Evolutionary conservation across 1,139 yeast species (phyloP), one percentile per base, ranked within the genome.

Genomic region (Nakaseomyces sp.): DNA sequence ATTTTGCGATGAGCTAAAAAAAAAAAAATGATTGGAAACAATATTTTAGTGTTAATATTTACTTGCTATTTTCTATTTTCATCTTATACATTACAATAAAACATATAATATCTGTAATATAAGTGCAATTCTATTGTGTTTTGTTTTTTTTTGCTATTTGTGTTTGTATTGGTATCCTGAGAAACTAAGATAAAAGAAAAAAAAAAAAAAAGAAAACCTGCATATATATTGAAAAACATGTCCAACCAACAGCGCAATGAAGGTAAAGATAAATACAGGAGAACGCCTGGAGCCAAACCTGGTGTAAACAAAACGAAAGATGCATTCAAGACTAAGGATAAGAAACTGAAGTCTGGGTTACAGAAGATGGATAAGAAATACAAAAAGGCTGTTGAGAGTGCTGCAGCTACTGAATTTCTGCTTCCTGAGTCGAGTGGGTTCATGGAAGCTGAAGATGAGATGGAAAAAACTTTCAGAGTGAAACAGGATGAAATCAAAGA

Each of bases 381-480:
- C 63, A 76, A 77, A 51, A 83, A 81, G 50, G 95, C 96, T 0
- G 77, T 86, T 17, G 69, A 73, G 51, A 75, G 88, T 13, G 96
- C 96, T 1, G 86, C 89, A 19, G 80, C 84, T 6, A 86, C 96
- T 0, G 96, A 91, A 55, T 74, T 86, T 59, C 72, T 93, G 52
- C 69, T 88, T 41, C 86, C 85, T 52, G 96, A 91, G 67, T 81
- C 83, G 37, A 76, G 73, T 3, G 98, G 98, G 41, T 83, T 72
- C 55, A 67, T 93, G 52, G 98, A 91, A 61, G 87, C 96, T 3
- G 98, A 93, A 54, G 85, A 81, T 55, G 77, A 72, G 37, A 80
- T 91, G 87, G 99, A 93, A 65, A 80, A 77, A 61, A 91, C 98
- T 0, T 87, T 71, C 68, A 86, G 84, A 64, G 85, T 86, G 56